Conservation (phyloP, 2,329 filamentous ascomycete genomes). For the Aspergillus sclerotialis region DNA sequence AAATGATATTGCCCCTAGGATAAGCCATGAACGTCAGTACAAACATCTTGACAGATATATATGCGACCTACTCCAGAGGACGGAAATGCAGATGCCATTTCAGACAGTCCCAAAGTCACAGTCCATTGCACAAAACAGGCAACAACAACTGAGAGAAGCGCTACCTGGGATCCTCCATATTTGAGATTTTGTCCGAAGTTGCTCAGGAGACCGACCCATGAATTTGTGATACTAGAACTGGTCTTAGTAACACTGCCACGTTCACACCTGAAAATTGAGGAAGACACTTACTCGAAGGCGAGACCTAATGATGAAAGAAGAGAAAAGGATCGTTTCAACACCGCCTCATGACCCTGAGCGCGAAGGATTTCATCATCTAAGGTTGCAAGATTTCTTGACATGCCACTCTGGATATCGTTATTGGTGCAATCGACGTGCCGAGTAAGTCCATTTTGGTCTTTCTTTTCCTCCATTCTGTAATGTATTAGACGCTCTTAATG, state of each 20-base stretch:
- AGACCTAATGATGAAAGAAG: slow-evolving; percentile 17
- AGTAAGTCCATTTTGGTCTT: no score
- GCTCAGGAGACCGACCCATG: slow-evolving; percentile 1
- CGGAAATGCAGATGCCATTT: slow-evolving; percentile 19
- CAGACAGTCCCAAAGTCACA: slow-evolving; percentile 17
- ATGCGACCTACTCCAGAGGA: no score
- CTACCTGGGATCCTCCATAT: slow-evolving; percentile 12
- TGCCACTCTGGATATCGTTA: no score
- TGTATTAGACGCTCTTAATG: no score
- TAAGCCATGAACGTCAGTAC: background rate
- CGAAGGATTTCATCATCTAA: no score
- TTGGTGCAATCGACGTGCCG: no score
- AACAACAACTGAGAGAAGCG: slow-evolving; percentile 14
- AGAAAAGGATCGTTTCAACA: slow-evolving; percentile 14
- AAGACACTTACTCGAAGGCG: slow-evolving; percentile 14
- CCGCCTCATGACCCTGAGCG: slow-evolving; percentile 6
- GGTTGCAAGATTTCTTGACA: no score
- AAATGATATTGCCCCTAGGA: slow-evolving; percentile 16
- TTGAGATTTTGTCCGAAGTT: slow-evolving; percentile 6
- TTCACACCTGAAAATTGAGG: background rate
- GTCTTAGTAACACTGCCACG: no score
- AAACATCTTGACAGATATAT: no score
- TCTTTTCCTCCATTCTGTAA: no score
- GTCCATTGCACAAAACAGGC: slow-evolving; percentile 13
- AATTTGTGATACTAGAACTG: slow-evolving; percentile 4